Evolutionary conservation across 805 yeast genomes (phyloP).

Genomic region (Scheffersomyces spartinae): DNA sequence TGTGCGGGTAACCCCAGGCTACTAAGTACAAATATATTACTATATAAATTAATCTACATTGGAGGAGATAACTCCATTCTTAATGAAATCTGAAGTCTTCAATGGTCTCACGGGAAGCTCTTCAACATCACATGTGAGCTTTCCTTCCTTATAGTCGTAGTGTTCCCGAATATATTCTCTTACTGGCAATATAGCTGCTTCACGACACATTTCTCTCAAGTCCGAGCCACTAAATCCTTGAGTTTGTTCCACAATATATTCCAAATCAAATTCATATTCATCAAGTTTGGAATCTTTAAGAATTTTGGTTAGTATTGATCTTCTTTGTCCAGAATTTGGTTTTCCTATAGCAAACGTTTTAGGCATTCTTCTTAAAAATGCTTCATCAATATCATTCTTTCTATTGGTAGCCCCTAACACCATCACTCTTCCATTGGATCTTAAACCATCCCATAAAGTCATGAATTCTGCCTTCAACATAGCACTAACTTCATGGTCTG

Average conservation of each 20-base stretch:
- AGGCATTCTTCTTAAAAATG: constrained; percentile 88
- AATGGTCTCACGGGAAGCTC: constrained; percentile 49
- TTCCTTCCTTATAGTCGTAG: constrained; percentile 28
- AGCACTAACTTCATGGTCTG: constrained; percentile 93
- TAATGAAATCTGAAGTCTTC: constrained; percentile 49
- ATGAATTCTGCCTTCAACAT: constrained; percentile 92
- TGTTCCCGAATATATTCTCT: constrained; percentile 69
- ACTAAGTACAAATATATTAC: too few relatives aligned
- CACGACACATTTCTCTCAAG: constrained; percentile 80
- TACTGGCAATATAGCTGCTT: constrained; percentile 84
- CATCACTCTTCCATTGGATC: constrained; percentile 66
- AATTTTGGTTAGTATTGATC: constrained; percentile 56
- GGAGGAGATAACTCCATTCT: constrained; percentile 7
- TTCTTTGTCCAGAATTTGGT: constrained; percentile 60
- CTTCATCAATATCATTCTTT: constrained; percentile 82
- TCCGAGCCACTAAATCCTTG: constrained; percentile 85
- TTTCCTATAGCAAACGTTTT: constrained; percentile 71
- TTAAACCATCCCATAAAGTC: constrained; percentile 94
- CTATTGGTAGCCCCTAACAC: constrained; percentile 94
- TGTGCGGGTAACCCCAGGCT: not conserved
- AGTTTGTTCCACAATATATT: constrained; percentile 49
- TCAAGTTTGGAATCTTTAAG: constrained; percentile 57
- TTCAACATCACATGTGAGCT: constrained; percentile 15
- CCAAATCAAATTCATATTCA: constrained; percentile 41
- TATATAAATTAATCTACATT: not conserved